A percentile compares a stretch with the other conserved stretches of the same genome.
phyloP scores from a whole-genome alignment of 441 rosid species.

The Biscutella laevigata region DNA sequence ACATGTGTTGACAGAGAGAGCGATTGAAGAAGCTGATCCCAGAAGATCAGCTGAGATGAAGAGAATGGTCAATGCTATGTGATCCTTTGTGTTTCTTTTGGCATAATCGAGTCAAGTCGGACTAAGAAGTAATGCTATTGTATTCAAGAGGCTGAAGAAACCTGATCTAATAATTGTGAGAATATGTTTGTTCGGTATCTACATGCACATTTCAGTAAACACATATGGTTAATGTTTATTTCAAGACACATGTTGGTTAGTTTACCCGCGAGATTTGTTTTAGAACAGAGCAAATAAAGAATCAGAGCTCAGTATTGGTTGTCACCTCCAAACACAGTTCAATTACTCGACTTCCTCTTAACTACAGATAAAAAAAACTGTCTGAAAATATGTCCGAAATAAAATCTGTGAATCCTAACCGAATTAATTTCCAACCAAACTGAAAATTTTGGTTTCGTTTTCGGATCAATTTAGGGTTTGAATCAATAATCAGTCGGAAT shows the following conservation, averaged over 20 bases:
- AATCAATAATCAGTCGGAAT: too few relatives aligned
- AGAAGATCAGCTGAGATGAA: conserved; percentile 90
- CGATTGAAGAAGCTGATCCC: conserved; percentile 71
- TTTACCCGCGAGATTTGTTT: neutral
- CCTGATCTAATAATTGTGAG: neutral
- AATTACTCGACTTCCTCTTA: too few relatives aligned
- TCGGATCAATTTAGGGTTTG: too few relatives aligned
- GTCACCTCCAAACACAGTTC: too few relatives aligned
- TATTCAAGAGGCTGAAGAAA: neutral
- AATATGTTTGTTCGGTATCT: conserved; percentile 8
- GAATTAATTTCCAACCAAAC: too few relatives aligned
- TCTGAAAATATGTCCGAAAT: too few relatives aligned
- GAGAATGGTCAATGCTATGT: conserved; percentile 82
- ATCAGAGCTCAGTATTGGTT: too few relatives aligned
- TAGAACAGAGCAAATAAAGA: too few relatives aligned
- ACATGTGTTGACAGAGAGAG: conserved; percentile 85
- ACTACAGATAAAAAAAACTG: too few relatives aligned
- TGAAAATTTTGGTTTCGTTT: too few relatives aligned
- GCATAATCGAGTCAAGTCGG: neutral
- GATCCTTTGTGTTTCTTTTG: conserved; percentile 21
- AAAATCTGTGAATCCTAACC: too few relatives aligned
- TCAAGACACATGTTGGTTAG: neutral
- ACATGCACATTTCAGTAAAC: neutral
- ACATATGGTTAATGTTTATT: conserved; percentile 5
- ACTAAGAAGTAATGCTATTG: neutral